A percentile compares a stretch with the other conserved stretches of the same genome.
Conservation (phyloP, 2,329 filamentous ascomycete genomes). For the Immersiporthe knoxdaviesiana region DNA sequence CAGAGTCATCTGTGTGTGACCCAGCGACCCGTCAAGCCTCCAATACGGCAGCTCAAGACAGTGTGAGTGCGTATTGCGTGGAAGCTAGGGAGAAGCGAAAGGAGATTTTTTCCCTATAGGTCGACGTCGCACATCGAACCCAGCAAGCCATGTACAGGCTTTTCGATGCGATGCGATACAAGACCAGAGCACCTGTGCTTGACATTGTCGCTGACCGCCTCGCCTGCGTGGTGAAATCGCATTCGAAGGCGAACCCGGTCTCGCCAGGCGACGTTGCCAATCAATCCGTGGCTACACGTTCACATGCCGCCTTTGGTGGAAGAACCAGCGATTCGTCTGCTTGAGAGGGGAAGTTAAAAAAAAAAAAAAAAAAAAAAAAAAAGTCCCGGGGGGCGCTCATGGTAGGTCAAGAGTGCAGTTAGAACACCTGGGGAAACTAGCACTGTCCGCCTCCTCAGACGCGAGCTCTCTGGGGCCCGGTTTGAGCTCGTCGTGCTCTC, state of each 20-base stretch:
- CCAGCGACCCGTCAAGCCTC: background rate
- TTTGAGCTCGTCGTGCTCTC: background rate
- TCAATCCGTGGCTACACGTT: background rate
- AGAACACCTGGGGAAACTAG: background rate
- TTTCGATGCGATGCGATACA: background rate
- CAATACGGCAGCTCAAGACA: background rate
- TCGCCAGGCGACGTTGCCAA: background rate
- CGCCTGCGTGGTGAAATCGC: background rate
- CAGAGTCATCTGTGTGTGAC: background rate
- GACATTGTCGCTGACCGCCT: constrained; percentile 8
- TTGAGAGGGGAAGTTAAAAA: background rate
- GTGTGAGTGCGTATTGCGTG: background rate
- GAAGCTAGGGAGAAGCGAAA: background rate
- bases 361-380: no score
- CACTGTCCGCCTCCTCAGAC: background rate
- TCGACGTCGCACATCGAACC: constrained; percentile 7
- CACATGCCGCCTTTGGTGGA: background rate
- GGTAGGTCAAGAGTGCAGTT: background rate
- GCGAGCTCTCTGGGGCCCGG: background rate
- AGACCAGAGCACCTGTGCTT: background rate
- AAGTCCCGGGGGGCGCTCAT: no score
- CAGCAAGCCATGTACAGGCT: constrained; percentile 12
- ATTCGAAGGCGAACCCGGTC: background rate
- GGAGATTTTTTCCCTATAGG: background rate
- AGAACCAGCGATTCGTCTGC: background rate